Evolutionary conservation across 129 eudicot species (phyloP).

Genomic region (Apium graveolens): DNA sequence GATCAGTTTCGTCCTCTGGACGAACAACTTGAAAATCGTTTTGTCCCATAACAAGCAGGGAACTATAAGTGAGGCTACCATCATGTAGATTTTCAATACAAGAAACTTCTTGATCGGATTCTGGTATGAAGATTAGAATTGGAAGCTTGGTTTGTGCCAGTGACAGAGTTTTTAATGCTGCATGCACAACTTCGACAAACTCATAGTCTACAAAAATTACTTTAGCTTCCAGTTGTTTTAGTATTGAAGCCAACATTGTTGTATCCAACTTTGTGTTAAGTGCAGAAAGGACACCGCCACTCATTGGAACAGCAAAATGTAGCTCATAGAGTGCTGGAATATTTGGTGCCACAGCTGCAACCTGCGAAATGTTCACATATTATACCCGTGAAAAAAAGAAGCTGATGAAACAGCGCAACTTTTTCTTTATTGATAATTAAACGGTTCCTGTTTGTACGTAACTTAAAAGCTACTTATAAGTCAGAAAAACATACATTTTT

Average conservation of each 20-base stretch:
- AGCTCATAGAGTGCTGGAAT: constrained; percentile 64
- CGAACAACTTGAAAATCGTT: constrained; percentile 28
- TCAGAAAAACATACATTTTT: too few species aligned
- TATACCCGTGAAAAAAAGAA: neutral
- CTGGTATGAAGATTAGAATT: constrained; percentile 22
- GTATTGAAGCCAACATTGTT: constrained; percentile 26
- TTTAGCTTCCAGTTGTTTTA: constrained; percentile 39
- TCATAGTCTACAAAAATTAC: constrained; percentile 41
- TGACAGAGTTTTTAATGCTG: constrained; percentile 24
- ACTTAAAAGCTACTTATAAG: too few species aligned
- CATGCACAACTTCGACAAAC: constrained; percentile 16
- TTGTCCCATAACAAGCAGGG: constrained; percentile 37
- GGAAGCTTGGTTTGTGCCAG: constrained; percentile 15
- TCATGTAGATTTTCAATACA: neutral
- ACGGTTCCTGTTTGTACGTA: too few species aligned
- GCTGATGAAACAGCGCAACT: neutral
- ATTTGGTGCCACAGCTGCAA: constrained; percentile 54
- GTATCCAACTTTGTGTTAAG: constrained; percentile 55
- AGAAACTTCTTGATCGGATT: neutral
- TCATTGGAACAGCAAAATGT: constrained; percentile 71
- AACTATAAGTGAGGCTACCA: constrained; percentile 25
- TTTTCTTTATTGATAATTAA: too few species aligned
- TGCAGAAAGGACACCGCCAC: constrained; percentile 52
- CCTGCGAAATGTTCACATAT: constrained; percentile 22
- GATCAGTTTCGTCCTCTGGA: constrained; percentile 50